Conservation (phyloP, 73 alveolate genomes). For the Paramecium tetraurelia region DNA sequence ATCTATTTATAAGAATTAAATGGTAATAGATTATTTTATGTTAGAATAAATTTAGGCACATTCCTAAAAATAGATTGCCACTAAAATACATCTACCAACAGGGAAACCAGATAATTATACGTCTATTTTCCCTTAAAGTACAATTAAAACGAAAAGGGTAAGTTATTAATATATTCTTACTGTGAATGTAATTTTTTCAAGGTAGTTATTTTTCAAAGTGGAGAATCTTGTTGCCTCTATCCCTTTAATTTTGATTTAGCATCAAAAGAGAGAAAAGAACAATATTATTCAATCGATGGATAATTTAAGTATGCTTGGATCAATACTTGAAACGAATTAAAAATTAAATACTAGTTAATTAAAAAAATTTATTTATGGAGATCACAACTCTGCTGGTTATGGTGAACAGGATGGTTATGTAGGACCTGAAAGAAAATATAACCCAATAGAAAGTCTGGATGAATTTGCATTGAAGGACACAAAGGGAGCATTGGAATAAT, state of each 20-base stretch:
- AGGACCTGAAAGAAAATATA: not conserved
- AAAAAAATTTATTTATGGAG: not conserved
- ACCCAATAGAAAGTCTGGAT: constrained; percentile 6
- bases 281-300: not conserved
- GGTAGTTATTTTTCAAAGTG: not conserved
- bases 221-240: not conserved
- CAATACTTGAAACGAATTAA: not conserved
- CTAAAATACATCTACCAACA: not conserved
- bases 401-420: constrained; percentile 8
- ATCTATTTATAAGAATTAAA: not conserved
- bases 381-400: not conserved
- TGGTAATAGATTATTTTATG: not conserved
- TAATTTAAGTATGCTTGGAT: not conserved
- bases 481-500: constrained; percentile 4
- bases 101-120: not conserved
- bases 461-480: not conserved
- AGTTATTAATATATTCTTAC: not conserved
- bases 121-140: not conserved
- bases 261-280: not conserved
- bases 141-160: not conserved
- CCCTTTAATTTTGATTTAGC: not conserved
- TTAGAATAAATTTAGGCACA: not conserved
- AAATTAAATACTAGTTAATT: not conserved
- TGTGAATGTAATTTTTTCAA: not conserved
- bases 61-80: not conserved